A percentile compares a stretch with the other conserved stretches of the same genome.
Conservation (phyloP, 1,139 yeast species). For the Blastobotrys malaysiensis region DNA sequence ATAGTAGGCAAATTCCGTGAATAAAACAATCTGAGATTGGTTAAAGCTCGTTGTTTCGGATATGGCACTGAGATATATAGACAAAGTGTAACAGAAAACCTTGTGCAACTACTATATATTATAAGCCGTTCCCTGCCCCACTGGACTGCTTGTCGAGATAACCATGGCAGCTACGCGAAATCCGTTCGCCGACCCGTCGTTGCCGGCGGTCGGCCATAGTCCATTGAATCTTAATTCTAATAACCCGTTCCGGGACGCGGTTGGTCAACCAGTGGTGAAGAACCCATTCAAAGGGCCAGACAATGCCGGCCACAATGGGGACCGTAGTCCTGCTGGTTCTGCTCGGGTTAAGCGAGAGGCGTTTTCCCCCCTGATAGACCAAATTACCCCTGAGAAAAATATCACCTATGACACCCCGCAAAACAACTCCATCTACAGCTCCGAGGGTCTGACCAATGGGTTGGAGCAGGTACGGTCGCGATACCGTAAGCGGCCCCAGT, state of each 20-base stretch:
- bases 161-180: neutral
- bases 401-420: neutral
- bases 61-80: neutral
- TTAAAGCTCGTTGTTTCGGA: neutral
- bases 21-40: neutral
- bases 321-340: too few species aligned
- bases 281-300: neutral
- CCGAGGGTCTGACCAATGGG: neutral
- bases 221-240: neutral
- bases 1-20: too few species aligned
- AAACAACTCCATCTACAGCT: neutral
- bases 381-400: neutral
- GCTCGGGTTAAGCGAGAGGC: neutral
- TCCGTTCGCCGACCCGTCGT: neutral
- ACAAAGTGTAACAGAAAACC: neutral
- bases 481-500: neutral
- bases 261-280: neutral
- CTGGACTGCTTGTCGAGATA: neutral
- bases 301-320: too few species aligned
- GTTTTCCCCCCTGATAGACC: neutral
- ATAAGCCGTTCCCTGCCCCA: neutral
- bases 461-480: neutral
- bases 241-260: neutral
- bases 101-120: neutral
- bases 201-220: neutral